Base-by-base conservation (phyloP, 2,329 filamentous ascomycete genomes). In the Diaporthe longicolla region DNA sequence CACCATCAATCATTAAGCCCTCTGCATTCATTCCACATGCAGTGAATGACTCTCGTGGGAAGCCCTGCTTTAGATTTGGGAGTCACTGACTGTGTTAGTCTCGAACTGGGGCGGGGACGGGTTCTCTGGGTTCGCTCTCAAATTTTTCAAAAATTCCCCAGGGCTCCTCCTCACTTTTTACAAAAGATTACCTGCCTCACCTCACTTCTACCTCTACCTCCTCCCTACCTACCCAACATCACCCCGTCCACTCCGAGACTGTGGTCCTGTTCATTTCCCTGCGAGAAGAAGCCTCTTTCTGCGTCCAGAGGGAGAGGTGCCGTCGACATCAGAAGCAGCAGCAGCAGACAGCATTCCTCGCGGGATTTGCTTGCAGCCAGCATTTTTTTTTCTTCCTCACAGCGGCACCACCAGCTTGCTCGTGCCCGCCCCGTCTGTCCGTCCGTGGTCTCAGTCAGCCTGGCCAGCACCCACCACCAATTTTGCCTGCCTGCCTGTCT, bases 331-430 rank as follows among this genome's bases (percentile, higher is more conserved):
- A 54, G 32, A 7, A 68, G 40, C 19, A 65, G 40, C 40, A 48
- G 37, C 63, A 66, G 29, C 45, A 32, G n/a, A 35, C 70, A 43
- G 50, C 55, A 29, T 37, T 40, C 55, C 45, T 24, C 69, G 52
- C 69, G 52, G 70, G 61, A 55, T 70, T 74, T 37, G 45, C 71
- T 72, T 61, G 69, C 70, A 74, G 69, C 59, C 58, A 29, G 37
- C 57, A 19, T 43, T 63, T 63, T 63, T 72, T 48, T 15, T 69
- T 40, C 26, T 58, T 40, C 24, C 15, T 52, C n/a, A n/a, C 45
- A 68, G 32, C 63, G 37, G 48, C 45, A 68, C 21, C 48, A 68
- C n/a, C 63, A 54, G 48, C 63, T 68, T n/a, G 63, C 63, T 68
- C n/a, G 63, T 68, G 61, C 63, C 32, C 63, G 19, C 61, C 35